Base-by-base conservation (phyloP, 2,329 filamentous ascomycete species). In the Apiospora sp. region DNA sequence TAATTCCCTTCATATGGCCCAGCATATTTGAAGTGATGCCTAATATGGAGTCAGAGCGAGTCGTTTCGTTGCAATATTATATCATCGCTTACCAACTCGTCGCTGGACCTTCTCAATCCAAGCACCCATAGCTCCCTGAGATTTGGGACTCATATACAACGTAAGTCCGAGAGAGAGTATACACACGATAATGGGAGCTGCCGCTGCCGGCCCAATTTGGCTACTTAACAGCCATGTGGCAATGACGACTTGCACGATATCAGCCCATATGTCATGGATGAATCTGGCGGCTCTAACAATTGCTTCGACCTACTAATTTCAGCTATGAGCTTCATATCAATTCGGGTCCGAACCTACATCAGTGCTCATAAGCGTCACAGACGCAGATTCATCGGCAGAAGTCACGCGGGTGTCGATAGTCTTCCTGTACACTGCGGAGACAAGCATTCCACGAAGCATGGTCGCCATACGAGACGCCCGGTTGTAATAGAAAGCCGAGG, bases 301-400 rank as follows among this genome's bases (percentile, higher is more conserved):
- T 30, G 81, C 79, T 22, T 84, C 82, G 10, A 84, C 81, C 81
- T 83, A 16, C 44, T 68, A 30, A 30, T 1, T 27, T 68, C 30
- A 4, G 14, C 24, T 44, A n/a, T 4, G 10, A 27, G 1, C 12
- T 10, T 22, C 7, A n/a, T 37, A 3, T 5, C 19, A 34, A 16
- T 12, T 16, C 12, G 12, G 10, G 2, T 6, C 43, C 14, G 19
- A 68, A 69, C 78, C 76, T 77, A 79, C 80, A 79, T 84, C 83
- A 16, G 83, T 80, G 69, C 82, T 84, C 82, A 85, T 85, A 67
- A 85, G 78, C 2, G 83, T 85, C 22, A 84, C 77, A 1, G 83
- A 78, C 5, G 81, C 80, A 7, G 80, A 78, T 71, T 82, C 79
- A 24, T 81, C 79, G 10, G 77, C 73, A 24, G 74, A 73, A 6